Conservation (phyloP, 352 stramenopile genomes). For the Hyaloperonospora brassicae region DNA sequence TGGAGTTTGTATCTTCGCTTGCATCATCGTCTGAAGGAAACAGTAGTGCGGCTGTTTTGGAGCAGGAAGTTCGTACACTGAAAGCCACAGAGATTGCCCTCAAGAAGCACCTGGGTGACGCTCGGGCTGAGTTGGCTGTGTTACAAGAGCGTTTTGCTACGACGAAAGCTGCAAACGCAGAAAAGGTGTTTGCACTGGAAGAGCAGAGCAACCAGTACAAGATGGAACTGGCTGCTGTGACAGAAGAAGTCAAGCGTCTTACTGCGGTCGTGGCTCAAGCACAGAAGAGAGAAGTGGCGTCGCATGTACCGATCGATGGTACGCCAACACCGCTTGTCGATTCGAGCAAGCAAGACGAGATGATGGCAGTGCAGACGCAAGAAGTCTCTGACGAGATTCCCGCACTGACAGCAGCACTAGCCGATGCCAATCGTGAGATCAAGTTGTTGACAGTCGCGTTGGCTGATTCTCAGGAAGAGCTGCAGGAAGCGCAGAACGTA, state of each 20-base stretch:
- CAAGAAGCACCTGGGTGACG: slow-evolving; percentile 20
- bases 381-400: slow-evolving; percentile 19
- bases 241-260: slow-evolving; percentile 16
- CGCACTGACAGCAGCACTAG: slow-evolving; percentile 17
- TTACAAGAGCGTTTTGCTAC: slow-evolving; percentile 30
- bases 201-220: slow-evolving; percentile 26
- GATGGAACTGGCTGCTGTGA: slow-evolving; percentile 13
- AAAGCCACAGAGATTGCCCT: slow-evolving; percentile 16
- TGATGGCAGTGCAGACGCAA: slow-evolving; percentile 2
- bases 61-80: slow-evolving; percentile 17
- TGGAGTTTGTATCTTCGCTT: neutral
- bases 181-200: slow-evolving; percentile 35
- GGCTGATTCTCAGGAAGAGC: slow-evolving; percentile 17
- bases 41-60: no score
- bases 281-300: neutral
- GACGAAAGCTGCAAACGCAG: slow-evolving; percentile 33
- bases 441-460: slow-evolving; percentile 18
- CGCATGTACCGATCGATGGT: neutral
- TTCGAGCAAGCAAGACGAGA: neutral
- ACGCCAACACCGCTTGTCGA: neutral
- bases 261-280: no score
- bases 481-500: slow-evolving; percentile 15
- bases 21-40: neutral
- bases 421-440: slow-evolving; percentile 24
- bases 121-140: slow-evolving; percentile 15